Evolutionary conservation across 2,329 filamentous ascomycete genomes (phyloP).

Genomic region (Thelonectria olida): DNA sequence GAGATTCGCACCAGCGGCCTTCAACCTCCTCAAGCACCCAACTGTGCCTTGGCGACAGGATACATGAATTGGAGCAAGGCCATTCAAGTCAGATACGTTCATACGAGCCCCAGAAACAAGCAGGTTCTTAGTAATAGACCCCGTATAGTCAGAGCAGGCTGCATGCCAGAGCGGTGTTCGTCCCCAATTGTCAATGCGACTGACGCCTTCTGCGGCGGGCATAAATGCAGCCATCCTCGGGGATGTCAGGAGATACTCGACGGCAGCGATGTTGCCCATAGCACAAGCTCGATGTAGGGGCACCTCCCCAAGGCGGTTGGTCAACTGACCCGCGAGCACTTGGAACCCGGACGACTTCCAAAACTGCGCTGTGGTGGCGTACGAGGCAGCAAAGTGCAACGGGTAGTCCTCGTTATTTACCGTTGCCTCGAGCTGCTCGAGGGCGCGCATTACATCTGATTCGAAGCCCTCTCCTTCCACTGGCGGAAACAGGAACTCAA

Average conservation of each 20-base stretch:
- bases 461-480: not conserved
- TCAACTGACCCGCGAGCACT: not conserved
- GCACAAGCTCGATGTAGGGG: slow-evolving; percentile 4
- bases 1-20: not conserved
- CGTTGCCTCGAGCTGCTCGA: slow-evolving; percentile 1
- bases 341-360: not conserved
- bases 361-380: not conserved
- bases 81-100: not conserved
- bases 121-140: not conserved
- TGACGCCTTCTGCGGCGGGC: not conserved
- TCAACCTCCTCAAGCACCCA: not conserved
- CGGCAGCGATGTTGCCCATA: not conserved
- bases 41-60: not conserved
- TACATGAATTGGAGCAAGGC: not conserved
- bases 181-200: not conserved
- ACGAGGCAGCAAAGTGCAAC: slow-evolving; percentile 8
- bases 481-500: not conserved
- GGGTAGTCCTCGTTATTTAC: slow-evolving; percentile 8
- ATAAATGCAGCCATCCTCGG: not conserved
- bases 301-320: not conserved
- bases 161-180: slow-evolving; percentile 7
- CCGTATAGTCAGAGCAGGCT: not conserved
- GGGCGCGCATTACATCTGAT: not conserved
- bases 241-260: not conserved
- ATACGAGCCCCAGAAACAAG: not conserved